A percentile compares a stretch with the other conserved stretches of the same genome.
These are phyloP conservation scores for Hysterium pulicare DNA, from an alignment of 2,329 filamentous ascomycete species.

Conservation along the genomic window DNA sequence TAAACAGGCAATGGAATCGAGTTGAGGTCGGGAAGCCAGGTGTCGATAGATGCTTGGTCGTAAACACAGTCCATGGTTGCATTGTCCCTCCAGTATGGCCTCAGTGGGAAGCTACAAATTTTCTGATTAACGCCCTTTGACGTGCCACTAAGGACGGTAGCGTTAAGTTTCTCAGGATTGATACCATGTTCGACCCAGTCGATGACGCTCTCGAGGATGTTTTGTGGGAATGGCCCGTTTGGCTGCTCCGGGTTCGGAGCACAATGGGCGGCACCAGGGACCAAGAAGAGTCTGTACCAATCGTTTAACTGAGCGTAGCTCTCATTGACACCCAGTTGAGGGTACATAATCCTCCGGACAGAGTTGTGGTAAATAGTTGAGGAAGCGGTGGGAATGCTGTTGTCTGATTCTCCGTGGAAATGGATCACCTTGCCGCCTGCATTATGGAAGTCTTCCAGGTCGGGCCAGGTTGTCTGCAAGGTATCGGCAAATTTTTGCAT, in stretches of 20 bases:
- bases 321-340: slow-evolving; percentile 36
- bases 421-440: slow-evolving; percentile 56
- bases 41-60: too few relatives aligned
- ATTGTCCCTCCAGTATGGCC: too few relatives aligned
- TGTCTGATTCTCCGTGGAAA: slow-evolving; percentile 57
- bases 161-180: slow-evolving; percentile 37
- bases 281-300: slow-evolving; percentile 51
- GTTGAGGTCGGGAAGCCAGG: too few relatives aligned
- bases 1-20: too few relatives aligned
- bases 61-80: too few relatives aligned
- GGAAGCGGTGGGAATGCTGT: slow-evolving; percentile 51
- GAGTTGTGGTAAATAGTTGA: slow-evolving; percentile 56
- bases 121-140: slow-evolving; percentile 33
- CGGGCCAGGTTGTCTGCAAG: slow-evolving; percentile 54
- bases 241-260: slow-evolving; percentile 10
- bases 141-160: slow-evolving; percentile 30
- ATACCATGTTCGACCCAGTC: slow-evolving; percentile 19
- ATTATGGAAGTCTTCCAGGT: slow-evolving; percentile 50
- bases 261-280: slow-evolving; percentile 10
- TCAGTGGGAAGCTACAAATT: slow-evolving; percentile 42
- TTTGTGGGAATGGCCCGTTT: slow-evolving; percentile 9
- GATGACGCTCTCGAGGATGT: slow-evolving; percentile 10
- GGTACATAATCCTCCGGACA: slow-evolving; percentile 52
- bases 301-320: slow-evolving; percentile 44
- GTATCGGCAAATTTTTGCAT: slow-evolving; percentile 49